These are phyloP conservation scores for Penicillium silybi DNA, from an alignment of 495 filamentous ascomycete species.

Conservation along the genomic window DNA sequence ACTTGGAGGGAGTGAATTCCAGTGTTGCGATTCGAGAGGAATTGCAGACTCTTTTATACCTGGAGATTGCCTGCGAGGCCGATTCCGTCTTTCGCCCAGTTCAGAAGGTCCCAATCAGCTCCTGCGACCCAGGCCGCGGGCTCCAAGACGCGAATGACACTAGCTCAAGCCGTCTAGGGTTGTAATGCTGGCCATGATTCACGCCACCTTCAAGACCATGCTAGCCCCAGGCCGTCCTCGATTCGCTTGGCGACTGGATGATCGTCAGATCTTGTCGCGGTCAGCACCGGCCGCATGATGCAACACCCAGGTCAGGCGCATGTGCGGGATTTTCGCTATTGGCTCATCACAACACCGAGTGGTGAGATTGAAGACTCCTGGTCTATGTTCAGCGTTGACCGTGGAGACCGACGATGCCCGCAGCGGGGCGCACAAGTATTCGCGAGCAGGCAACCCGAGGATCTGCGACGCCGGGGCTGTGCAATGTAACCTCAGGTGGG, in stretches of 20 bases:
- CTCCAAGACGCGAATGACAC: neutral
- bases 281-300: neutral
- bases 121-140: neutral
- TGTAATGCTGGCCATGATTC: neutral
- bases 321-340: neutral
- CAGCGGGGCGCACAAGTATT: neutral
- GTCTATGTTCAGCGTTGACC: neutral
- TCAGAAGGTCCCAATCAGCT: neutral
- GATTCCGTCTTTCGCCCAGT: neutral
- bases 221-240: neutral
- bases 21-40: too few species aligned
- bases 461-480: neutral
- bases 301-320: neutral
- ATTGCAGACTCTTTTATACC: too few species aligned
- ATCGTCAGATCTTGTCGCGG: neutral
- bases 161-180: neutral
- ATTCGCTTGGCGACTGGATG: neutral
- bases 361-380: neutral
- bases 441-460: neutral
- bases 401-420: neutral
- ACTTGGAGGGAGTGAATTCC: too few species aligned
- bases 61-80: too few species aligned
- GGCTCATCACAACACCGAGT: neutral
- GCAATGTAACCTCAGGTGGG: neutral
- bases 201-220: neutral